Base-by-base conservation (phyloP, 2,329 filamentous ascomycete genomes). In the Penicillium sp. region DNA sequence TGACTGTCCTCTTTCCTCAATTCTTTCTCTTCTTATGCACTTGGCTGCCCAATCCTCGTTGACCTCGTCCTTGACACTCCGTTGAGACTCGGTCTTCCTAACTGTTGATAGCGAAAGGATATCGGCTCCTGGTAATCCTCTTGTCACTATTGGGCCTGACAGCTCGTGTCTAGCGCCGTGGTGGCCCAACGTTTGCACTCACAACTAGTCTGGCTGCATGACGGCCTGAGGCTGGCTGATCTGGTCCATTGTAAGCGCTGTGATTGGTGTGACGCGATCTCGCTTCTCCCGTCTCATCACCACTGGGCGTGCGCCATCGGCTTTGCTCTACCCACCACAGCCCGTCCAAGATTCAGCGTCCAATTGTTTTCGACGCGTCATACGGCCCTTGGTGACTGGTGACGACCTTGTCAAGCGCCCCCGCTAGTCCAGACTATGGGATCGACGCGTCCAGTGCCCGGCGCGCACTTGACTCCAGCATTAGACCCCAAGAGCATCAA, bases 391-490 rank as follows among this genome's bases (percentile, higher is more conserved):
- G 42, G 39, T 26, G 45, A 44, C 37, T 40, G 29, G 38, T 46
- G 47, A 48, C 45, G 35, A 36, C 34, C 29, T 29, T 22, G 30
- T 35, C 45, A n/a, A n/a, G n/a, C 29, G 27, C 37, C 28, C 34
- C 32, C 38, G 31, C 22, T 29, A 37, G 18, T 44, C 33, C 40
- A 41, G 38, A 56, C 36, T 43, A 67, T 68, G 64, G 55, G 56
- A 52, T 60, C 64, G 54, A 61, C 63, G 57, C 62, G 57, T 55
- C 54, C 58, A 39, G 69, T 70, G 56, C 61, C 65, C 48, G 64
- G 69, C 52, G 62, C 80, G 63, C 71, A 79, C 55, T 75, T 77
- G 59, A 77, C 75, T 59, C 71, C 79, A 58, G 76, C 80, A 62
- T 62, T 68, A 52, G 59, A 64, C 50, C 65, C 66, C 33, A 39